Evolutionary conservation across 2,329 filamentous ascomycete species (phyloP).

Genomic region (Xylariaceae sp.): DNA sequence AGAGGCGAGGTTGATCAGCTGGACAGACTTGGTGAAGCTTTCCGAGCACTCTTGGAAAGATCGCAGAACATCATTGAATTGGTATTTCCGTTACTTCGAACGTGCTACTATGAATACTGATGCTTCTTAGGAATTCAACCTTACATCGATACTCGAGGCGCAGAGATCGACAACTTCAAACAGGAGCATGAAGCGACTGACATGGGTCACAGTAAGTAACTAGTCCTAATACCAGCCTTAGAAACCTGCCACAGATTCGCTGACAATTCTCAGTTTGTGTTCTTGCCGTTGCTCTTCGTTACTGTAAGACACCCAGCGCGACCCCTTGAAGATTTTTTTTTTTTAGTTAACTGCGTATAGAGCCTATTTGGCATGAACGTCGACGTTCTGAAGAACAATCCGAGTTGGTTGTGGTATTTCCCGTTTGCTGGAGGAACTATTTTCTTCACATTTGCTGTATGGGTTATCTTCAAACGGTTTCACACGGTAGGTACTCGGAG

Average conservation of each 20-base stretch:
- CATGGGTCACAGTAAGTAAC: not conserved
- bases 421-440: not conserved
- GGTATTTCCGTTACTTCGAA: not conserved
- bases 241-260: too few relatives aligned
- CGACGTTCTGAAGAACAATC: not conserved
- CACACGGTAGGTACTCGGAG: not conserved
- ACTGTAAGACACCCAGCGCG: not conserved
- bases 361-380: constrained; percentile 8
- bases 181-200: constrained; percentile 5
- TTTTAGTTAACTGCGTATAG: not conserved
- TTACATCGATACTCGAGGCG: constrained; percentile 1
- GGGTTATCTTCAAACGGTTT: constrained; percentile 1
- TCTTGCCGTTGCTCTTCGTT: not conserved
- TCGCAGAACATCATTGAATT: not conserved
- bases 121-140: constrained; percentile 1
- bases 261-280: not conserved
- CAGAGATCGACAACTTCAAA: constrained; percentile 1
- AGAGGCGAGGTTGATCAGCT: not conserved
- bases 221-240: not conserved
- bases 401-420: constrained; percentile 4
- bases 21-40: not conserved
- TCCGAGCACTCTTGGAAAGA: not conserved
- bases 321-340: not conserved
- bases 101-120: not conserved
- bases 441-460: not conserved